Evolutionary conservation across 352 stramenopile genomes (phyloP), one percentile per base, ranked within the genome.

Genomic region (Globisporangium okanoganense): DNA sequence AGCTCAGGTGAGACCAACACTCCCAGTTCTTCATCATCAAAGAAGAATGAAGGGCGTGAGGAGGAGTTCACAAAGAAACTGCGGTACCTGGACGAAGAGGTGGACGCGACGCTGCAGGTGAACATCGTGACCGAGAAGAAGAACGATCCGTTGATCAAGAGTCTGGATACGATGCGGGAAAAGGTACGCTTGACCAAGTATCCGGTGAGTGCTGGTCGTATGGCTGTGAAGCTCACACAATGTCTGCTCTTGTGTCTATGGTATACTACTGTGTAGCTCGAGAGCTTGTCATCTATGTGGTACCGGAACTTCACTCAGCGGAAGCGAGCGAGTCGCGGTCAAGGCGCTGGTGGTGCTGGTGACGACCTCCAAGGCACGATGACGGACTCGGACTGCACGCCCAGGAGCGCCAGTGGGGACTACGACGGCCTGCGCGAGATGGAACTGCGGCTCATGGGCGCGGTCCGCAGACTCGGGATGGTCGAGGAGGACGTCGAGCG

Each of bases 91-190:
- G 71, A 84, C 64, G 79, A 90, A 69, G 82, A 91, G 41, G 72
- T 89, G 16, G 67, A 76, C 14, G 82, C 78, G 10, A 88, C 79
- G n/a, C 56, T 87, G 9, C 78, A 85, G 38, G 78, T 89, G 27
- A 88, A 88, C 36, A 69, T 79, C 27, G 72, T 71, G 24, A 92
- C 82, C 0, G 79, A 88, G 61, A 88, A 89, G 69, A 86, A 87
- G 63, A 88, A 88, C 58, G 79, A 91, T n/a, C 78, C 79, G 25
- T 56, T 91, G 25, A 76, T 89, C 69, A 92, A 90, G 64, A 67
- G 67, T 29, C 58, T 92, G 10, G 78, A 92, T 40, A 49, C 53
- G 0, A 87, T 88, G 75, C 74, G 75, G 18, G 78, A 91, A 59
- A 91, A 91, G 72, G 73, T 81, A 66, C n/a, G 40, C 0, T 3